Conservation (phyloP, 2,329 filamentous ascomycete species). For the Kalaharituber pfeilii region DNA sequence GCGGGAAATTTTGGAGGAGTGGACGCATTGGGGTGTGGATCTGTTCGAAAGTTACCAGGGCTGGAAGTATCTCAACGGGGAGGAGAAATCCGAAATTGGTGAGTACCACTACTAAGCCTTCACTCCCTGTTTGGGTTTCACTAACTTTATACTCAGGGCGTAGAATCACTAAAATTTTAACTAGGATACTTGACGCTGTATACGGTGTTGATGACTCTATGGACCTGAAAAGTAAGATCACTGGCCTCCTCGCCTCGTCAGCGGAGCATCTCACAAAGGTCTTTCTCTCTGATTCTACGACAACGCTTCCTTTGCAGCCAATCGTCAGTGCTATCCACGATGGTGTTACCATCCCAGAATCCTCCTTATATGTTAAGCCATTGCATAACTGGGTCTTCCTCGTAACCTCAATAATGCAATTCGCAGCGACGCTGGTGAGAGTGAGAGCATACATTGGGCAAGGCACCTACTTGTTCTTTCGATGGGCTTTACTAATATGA, state of each 20-base stretch:
- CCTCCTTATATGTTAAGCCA: constrained; percentile 44
- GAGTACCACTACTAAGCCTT: constrained; percentile 3
- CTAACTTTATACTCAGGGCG: constrained; percentile 24
- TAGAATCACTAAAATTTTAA: constrained; percentile 50
- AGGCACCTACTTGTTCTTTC: constrained; percentile 9
- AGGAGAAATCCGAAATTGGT: constrained; percentile 48
- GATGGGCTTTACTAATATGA: constrained; percentile 7
- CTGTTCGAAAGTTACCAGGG: constrained; percentile 70
- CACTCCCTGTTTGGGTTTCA: constrained; percentile 6
- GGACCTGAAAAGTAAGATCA: constrained; percentile 35
- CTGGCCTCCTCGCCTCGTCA: constrained; percentile 49
- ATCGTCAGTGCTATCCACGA: constrained; percentile 52
- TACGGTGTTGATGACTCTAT: constrained; percentile 54
- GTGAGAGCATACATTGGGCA: constrained; percentile 47
- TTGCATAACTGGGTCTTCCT: constrained; percentile 42
- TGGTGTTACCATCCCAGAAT: constrained; percentile 40
- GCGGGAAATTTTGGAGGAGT: constrained; percentile 20
- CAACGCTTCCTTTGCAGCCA: constrained; percentile 58
- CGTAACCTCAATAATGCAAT: constrained; percentile 44
- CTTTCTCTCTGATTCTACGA: constrained; percentile 53
- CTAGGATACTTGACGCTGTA: constrained; percentile 51
- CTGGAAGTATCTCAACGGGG: constrained; percentile 60
- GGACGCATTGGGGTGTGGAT: constrained; percentile 61
- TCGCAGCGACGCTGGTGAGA: constrained; percentile 54
- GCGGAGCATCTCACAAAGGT: constrained; percentile 60